Evolutionary conservation across 768 basidiomycete species (phyloP).

Genomic region (Kondoa subrosea): DNA sequence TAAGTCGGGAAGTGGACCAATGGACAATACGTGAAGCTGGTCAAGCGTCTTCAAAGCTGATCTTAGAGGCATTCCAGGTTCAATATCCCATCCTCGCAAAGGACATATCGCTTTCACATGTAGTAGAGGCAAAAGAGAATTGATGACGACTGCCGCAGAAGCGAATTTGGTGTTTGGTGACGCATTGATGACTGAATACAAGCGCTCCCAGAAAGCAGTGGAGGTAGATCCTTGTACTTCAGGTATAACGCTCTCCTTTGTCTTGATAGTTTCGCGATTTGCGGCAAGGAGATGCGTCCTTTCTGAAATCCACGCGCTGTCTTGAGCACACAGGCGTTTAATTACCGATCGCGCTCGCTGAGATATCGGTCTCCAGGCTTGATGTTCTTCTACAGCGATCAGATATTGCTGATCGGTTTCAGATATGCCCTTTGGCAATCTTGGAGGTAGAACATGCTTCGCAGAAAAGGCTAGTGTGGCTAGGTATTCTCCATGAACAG

Average conservation of each 20-base stretch:
- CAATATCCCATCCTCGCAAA: background rate
- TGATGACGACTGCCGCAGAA: background rate
- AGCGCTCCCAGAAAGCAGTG: background rate
- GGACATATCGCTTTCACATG: background rate
- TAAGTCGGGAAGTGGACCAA: slow-evolving; percentile 46
- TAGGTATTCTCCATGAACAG: slow-evolving; percentile 32
- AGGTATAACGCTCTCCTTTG: background rate
- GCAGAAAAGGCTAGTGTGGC: slow-evolving; percentile 29
- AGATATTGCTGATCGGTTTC: slow-evolving; percentile 1
- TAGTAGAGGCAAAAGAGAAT: background rate
- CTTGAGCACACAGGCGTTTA: background rate
- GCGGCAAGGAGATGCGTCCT: background rate
- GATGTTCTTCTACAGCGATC: background rate
- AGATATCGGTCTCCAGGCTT: background rate
- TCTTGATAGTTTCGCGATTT: background rate
- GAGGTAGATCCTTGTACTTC: background rate
- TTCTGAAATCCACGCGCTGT: background rate
- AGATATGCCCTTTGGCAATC: slow-evolving; percentile 22
- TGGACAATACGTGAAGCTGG: slow-evolving; percentile 42
- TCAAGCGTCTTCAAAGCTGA: slow-evolving; percentile 43
- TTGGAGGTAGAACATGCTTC: slow-evolving; percentile 31
- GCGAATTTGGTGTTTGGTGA: background rate
- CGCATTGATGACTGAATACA: background rate
- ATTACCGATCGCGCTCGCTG: background rate
- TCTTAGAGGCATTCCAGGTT: background rate